phyloP scores from a whole-genome alignment of 495 filamentous ascomycete genomes.

The Xylaria sp. region DNA sequence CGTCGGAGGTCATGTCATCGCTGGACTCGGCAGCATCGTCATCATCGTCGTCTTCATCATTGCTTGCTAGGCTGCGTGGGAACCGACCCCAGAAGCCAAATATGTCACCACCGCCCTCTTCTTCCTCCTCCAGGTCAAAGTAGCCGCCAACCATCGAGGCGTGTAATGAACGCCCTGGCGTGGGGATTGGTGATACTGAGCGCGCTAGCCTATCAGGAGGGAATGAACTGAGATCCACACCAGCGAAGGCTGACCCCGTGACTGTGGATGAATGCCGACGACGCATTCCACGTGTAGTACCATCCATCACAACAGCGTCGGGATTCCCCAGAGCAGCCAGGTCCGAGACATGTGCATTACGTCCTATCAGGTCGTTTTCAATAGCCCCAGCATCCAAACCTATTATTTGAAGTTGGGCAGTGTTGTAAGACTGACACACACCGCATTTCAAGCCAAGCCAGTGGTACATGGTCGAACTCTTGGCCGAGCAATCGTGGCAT shows the following conservation, averaged over 20 bases:
- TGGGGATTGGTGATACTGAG: conserved; percentile 46
- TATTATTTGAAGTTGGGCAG: conserved; percentile 69
- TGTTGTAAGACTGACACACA: conserved; percentile 85
- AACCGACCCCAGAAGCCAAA: conserved; percentile 69
- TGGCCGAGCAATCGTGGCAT: conserved; percentile 94
- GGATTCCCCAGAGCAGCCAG: conserved; percentile 24
- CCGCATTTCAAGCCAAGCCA: conserved; percentile 94
- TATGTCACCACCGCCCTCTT: conserved; percentile 63
- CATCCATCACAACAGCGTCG: conserved; percentile 21
- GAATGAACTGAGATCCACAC: conserved; percentile 41
- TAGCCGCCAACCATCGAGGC: conserved; percentile 27
- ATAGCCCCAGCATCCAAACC: conserved; percentile 40
- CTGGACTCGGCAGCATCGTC: conserved; percentile 34
- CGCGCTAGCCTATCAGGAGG: conserved; percentile 44
- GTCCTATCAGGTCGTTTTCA: conserved; percentile 40
- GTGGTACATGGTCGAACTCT: conserved; percentile 85
- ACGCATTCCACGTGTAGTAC: conserved; percentile 33
- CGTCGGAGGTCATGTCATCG: conserved; percentile 48
- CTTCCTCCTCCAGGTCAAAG: conserved; percentile 39
- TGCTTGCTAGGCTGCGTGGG: conserved; percentile 37
- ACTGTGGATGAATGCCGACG: conserved; percentile 46
- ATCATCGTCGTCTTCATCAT: conserved; percentile 48
- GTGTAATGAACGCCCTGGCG: conserved; percentile 31
- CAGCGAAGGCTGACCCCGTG: conserved; percentile 32
- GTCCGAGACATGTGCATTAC: conserved; percentile 37